A percentile compares a stretch with the other conserved stretches of the same genome.
Conservation (phyloP, 2,329 filamentous ascomycete genomes). For the Sporothrix schenckii region DNA sequence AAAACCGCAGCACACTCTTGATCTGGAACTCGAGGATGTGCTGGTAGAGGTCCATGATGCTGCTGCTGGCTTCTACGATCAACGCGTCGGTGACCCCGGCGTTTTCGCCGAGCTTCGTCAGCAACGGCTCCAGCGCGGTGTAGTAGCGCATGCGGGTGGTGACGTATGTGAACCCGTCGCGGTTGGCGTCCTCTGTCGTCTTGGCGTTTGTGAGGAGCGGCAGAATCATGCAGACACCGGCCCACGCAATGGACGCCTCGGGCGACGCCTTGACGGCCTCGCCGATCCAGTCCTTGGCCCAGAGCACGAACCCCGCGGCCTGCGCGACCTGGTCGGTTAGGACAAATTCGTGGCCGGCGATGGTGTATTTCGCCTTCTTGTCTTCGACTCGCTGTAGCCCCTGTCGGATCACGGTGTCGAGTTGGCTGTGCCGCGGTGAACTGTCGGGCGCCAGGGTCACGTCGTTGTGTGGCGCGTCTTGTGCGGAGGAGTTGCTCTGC, state of each 20-base stretch:
- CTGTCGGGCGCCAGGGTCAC: not conserved
- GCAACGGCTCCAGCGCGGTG: conserved; percentile 39
- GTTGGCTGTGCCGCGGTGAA: not conserved
- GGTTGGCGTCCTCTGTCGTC: conserved; percentile 41
- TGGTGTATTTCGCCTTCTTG: not conserved
- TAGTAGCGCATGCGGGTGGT: conserved; percentile 44
- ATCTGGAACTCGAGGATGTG: conserved; percentile 45
- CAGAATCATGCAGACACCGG: conserved; percentile 45
- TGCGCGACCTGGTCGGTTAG: conserved; percentile 34
- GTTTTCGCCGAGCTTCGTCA: conserved; percentile 34
- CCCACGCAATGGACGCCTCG: conserved; percentile 42
- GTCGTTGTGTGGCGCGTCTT: not conserved
- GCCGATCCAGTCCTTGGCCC: conserved; percentile 38
- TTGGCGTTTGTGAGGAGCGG: conserved; percentile 43
- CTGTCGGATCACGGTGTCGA: not conserved
- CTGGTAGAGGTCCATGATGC: conserved; percentile 42
- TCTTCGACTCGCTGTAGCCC: not conserved
- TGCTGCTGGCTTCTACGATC: conserved; percentile 30
- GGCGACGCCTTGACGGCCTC: conserved; percentile 42
- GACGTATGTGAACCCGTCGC: conserved; percentile 43
- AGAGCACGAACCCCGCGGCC: conserved; percentile 35
- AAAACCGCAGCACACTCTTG: conserved; percentile 43
- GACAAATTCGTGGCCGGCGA: conserved; percentile 4
- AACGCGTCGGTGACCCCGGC: not conserved
- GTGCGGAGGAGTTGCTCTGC: too few species aligned